Conservation (phyloP, 768 basidiomycete species). For the Leccinum aurantiacum region DNA sequence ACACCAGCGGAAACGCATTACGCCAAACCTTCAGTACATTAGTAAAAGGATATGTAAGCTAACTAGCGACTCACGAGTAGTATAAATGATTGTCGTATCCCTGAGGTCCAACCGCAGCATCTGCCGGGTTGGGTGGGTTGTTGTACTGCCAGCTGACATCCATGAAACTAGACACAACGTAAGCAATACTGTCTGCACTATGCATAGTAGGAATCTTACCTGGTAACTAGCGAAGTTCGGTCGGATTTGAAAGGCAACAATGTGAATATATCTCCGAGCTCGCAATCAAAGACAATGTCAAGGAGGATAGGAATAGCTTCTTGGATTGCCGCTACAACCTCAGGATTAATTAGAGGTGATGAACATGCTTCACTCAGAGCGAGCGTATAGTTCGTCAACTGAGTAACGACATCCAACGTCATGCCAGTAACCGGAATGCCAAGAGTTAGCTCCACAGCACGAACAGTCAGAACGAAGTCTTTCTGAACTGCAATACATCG, state of each 20-base stretch:
- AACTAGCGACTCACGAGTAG: constrained; percentile 51
- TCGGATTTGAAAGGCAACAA: constrained; percentile 17
- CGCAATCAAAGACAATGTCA: constrained; percentile 24
- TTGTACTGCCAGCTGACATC: constrained; percentile 76
- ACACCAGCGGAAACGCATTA: constrained; percentile 28
- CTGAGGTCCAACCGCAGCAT: constrained; percentile 67
- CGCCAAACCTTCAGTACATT: constrained; percentile 50
- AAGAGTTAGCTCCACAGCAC: constrained; percentile 60
- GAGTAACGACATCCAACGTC: constrained; percentile 14
- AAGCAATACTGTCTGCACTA: constrained; percentile 1
- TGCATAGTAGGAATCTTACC: constrained; percentile 27
- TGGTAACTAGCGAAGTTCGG: constrained; percentile 37
- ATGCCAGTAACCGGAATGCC: constrained; percentile 45
- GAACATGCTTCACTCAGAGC: constrained; percentile 28
- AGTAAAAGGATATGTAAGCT: constrained; percentile 4
- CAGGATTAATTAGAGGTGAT: constrained; percentile 23
- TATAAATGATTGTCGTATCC: constrained; percentile 80
- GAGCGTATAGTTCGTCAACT: constrained; percentile 36
- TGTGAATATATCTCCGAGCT: constrained; percentile 26
- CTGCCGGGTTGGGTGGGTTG: constrained; percentile 68
- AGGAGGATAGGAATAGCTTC: constrained; percentile 40
- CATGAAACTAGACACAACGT: constrained; percentile 61
- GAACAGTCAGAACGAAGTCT: constrained; percentile 66
- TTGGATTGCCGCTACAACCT: constrained; percentile 35
- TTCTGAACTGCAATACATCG: constrained; percentile 51